Conservation (phyloP, 805 yeast genomes). For the Saccharomycopsis sp. region DNA sequence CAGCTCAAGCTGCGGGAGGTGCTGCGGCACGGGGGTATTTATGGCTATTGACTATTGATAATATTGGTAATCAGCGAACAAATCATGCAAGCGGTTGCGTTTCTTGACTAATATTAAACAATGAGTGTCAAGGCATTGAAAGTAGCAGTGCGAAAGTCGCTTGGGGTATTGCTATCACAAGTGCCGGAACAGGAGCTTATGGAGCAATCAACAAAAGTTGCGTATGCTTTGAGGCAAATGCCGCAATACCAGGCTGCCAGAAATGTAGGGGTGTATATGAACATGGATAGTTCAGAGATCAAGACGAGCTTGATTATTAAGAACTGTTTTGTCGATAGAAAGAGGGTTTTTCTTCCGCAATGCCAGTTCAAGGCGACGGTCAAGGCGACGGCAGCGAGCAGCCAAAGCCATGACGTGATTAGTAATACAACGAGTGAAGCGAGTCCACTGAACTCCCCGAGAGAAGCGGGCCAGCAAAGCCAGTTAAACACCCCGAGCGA, state of each 20-base stretch:
- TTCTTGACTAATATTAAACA: no score
- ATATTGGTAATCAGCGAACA: no score
- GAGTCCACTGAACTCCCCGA: constrained; percentile 21
- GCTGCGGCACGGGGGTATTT: not conserved
- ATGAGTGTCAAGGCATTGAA: constrained; percentile 4
- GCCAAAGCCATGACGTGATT: constrained; percentile 24
- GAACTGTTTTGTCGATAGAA: constrained; percentile 43
- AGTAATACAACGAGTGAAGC: constrained; percentile 5
- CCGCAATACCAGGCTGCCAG: constrained; percentile 37
- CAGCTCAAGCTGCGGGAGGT: not conserved
- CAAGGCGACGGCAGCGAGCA: no score
- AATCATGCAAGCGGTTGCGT: no score
- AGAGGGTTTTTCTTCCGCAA: constrained; percentile 53
- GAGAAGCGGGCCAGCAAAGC: constrained; percentile 36
- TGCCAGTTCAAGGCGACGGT: constrained; percentile 32
- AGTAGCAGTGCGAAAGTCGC: not conserved
- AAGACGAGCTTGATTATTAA: constrained; percentile 51
- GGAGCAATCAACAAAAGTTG: constrained; percentile 9
- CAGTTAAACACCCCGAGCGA: not conserved
- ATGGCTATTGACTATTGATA: not conserved
- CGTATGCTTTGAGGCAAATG: constrained; percentile 9
- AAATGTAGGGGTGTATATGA: constrained; percentile 63
- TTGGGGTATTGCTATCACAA: constrained; percentile 1
- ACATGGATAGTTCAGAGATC: constrained; percentile 67
- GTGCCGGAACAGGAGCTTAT: constrained; percentile 10